Conservation (phyloP, 805 yeast genomes). For the Barnettozyma sucrosica region DNA sequence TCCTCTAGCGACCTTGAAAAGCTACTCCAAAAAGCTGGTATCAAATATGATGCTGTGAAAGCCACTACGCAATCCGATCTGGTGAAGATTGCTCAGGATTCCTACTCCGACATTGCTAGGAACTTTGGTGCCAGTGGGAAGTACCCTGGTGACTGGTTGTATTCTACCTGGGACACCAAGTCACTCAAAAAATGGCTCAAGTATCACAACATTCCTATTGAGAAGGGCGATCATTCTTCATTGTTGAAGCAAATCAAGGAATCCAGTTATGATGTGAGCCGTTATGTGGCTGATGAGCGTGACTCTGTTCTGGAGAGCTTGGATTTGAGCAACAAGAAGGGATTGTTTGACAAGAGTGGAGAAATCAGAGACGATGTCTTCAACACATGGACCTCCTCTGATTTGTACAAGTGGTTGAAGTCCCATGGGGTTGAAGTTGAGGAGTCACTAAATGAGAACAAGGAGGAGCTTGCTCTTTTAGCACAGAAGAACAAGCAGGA, state of each 20-base stretch:
- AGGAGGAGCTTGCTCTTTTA: slow-evolving; percentile 30
- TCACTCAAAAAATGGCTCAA: slow-evolving; percentile 46
- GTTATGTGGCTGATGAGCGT: slow-evolving; percentile 34
- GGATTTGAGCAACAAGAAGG: slow-evolving; percentile 30
- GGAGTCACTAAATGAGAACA: slow-evolving; percentile 29
- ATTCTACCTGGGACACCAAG: slow-evolving; percentile 46
- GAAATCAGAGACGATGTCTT: slow-evolving; percentile 38
- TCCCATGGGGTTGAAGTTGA: slow-evolving; percentile 37
- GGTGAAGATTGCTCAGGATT: slow-evolving; percentile 34
- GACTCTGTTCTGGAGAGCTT: slow-evolving; percentile 35
- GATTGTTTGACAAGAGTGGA: slow-evolving; percentile 34
- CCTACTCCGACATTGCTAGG: slow-evolving; percentile 36
- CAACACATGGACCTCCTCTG: slow-evolving; percentile 48
- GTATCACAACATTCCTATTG: slow-evolving; percentile 32
- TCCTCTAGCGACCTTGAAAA: slow-evolving; percentile 28
- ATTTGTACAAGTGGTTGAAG: slow-evolving; percentile 49
- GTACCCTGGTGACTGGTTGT: slow-evolving; percentile 48
- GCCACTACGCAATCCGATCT: slow-evolving; percentile 34
- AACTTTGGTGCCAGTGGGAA: slow-evolving; percentile 34
- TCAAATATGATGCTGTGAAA: slow-evolving; percentile 25
- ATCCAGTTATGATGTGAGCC: slow-evolving; percentile 39
- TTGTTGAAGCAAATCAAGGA: slow-evolving; percentile 40
- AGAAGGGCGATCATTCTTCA: slow-evolving; percentile 25
- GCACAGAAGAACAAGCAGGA: slow-evolving; percentile 32
- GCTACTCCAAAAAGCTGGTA: slow-evolving; percentile 28